Conservation (phyloP, 257 asterid genomes). For the Scutellaria barbata region DNA sequence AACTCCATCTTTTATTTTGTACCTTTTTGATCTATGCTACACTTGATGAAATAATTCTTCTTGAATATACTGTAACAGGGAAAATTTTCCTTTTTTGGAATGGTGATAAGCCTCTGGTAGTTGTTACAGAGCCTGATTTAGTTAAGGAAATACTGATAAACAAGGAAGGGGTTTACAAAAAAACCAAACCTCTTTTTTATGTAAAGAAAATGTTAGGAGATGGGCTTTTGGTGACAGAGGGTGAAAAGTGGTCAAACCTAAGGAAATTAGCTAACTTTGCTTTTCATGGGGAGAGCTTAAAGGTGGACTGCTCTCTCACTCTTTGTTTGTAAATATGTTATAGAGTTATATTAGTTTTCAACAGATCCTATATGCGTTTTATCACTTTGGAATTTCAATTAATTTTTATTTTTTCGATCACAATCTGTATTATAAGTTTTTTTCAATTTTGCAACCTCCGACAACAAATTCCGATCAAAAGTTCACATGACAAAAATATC, state of each 20-base stretch:
- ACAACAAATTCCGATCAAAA: no score
- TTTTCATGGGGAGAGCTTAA: slow-evolving; percentile 59
- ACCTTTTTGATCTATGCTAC: not conserved
- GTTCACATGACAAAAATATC: no score
- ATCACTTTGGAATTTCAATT: no score
- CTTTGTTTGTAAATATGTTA: no score
- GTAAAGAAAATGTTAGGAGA: slow-evolving; percentile 48
- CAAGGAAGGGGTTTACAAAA: slow-evolving; percentile 41
- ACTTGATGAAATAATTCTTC: not conserved
- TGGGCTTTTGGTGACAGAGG: slow-evolving; percentile 48
- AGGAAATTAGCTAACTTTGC: slow-evolving; percentile 60
- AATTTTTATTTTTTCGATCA: no score
- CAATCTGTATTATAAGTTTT: no score
- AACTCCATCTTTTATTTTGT: slow-evolving; percentile 3
- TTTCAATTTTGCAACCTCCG: no score
- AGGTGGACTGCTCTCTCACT: slow-evolving; percentile 33
- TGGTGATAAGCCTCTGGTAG: slow-evolving; percentile 49
- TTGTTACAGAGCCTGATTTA: slow-evolving; percentile 56
- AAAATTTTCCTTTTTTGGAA: slow-evolving; percentile 50
- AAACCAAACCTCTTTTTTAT: slow-evolving; percentile 26
- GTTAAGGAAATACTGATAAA: slow-evolving; percentile 50
- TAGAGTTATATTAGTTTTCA: no score
- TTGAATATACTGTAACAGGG: slow-evolving; percentile 37
- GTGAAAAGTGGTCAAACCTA: slow-evolving; percentile 55
- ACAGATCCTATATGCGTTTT: no score